Conservation (phyloP, 1,139 yeast species). For the Entelexis sorbosivorans region DNA sequence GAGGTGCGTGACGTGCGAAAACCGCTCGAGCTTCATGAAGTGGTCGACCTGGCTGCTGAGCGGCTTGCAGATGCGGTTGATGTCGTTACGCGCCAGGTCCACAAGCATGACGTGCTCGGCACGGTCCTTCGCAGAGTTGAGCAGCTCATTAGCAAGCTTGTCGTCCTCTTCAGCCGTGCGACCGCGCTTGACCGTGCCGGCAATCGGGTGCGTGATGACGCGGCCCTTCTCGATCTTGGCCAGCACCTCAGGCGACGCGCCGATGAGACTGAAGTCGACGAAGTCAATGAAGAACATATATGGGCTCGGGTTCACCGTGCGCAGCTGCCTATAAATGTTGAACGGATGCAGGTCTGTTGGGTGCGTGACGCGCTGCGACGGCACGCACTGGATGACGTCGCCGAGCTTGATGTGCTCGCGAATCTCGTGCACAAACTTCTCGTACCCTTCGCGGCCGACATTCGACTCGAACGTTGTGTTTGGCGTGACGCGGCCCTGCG, state of each 20-base stretch:
- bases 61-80: constrained; percentile 90
- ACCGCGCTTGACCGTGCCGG: constrained; percentile 90
- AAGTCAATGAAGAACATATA: constrained; percentile 88
- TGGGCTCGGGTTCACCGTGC: constrained; percentile 96
- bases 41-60: constrained; percentile 74
- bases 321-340: constrained; percentile 83
- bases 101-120: constrained; percentile 98
- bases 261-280: constrained; percentile 71
- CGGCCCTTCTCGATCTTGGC: constrained; percentile 75
- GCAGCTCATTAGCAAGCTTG: constrained; percentile 57
- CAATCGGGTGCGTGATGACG: constrained; percentile 90
- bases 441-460: constrained; percentile 89
- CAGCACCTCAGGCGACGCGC: constrained; percentile 91
- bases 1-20: constrained; percentile 94
- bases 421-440: constrained; percentile 59
- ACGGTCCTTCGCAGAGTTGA: constrained; percentile 77
- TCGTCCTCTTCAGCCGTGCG: constrained; percentile 87
- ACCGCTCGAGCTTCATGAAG: constrained; percentile 77
- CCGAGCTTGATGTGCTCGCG: constrained; percentile 79
- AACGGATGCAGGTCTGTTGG: constrained; percentile 93
- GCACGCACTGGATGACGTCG: constrained; percentile 94
- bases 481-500: constrained; percentile 57
- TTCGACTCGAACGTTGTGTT: constrained; percentile 66
- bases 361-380: constrained; percentile 90
- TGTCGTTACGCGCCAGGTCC: constrained; percentile 90